These are phyloP conservation scores for Verbascum thapsus DNA, from an alignment of 257 asterid genomes.

Conservation along the genomic window DNA sequence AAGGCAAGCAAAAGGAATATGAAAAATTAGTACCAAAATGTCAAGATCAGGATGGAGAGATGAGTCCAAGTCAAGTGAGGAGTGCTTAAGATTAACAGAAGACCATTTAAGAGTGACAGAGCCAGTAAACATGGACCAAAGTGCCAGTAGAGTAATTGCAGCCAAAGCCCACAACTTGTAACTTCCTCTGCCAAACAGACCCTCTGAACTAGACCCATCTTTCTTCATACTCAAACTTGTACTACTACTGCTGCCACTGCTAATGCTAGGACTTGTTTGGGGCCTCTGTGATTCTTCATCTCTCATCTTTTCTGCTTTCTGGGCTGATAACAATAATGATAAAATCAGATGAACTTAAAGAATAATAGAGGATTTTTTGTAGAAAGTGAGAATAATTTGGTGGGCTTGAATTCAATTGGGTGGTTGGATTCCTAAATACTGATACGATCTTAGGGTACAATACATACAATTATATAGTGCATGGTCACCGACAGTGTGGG, in stretches of 20 bases:
- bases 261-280: conserved; percentile 24
- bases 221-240: conserved; percentile 43
- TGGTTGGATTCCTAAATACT: too few relatives aligned
- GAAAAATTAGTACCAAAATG: conserved; percentile 59
- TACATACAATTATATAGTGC: too few relatives aligned
- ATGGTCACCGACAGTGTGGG: background rate
- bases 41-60: conserved; percentile 70
- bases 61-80: conserved; percentile 52
- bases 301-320: conserved; percentile 48
- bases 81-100: conserved; percentile 53
- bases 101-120: conserved; percentile 87
- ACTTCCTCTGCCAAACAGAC: conserved; percentile 70
- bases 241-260: conserved; percentile 32
- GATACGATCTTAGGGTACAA: too few relatives aligned
- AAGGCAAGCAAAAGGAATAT: background rate
- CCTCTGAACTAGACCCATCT: conserved; percentile 51
- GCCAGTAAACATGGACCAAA: conserved; percentile 96
- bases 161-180: conserved; percentile 90
- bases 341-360: background rate
- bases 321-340: background rate
- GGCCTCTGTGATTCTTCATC: conserved; percentile 66
- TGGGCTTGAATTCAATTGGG: conserved; percentile 10
- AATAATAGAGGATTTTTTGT: background rate
- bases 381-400: conserved; percentile 14
- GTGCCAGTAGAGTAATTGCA: conserved; percentile 74